Evolutionary conservation across 2,329 filamentous ascomycete species (phyloP).

Genomic region (Tolypocladium ophioglossoides): DNA sequence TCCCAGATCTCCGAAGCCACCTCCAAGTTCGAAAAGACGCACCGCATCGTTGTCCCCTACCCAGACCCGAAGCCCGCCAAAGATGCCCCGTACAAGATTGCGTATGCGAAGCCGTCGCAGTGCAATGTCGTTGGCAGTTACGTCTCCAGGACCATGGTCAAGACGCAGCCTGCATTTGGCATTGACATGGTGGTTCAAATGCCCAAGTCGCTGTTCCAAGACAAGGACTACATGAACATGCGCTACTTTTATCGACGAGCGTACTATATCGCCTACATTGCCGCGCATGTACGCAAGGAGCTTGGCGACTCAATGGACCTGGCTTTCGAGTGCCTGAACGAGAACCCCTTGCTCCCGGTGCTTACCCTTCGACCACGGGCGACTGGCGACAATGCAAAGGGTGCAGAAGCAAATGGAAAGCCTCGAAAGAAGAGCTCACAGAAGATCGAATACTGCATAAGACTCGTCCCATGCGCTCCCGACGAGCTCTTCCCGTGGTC

Average conservation of each 20-base stretch:
- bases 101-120: slow-evolving; percentile 63
- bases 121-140: slow-evolving; percentile 89
- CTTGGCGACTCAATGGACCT: slow-evolving; percentile 44
- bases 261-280: slow-evolving; percentile 79
- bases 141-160: slow-evolving; percentile 62
- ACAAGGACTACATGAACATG: slow-evolving; percentile 89
- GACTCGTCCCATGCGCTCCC: slow-evolving; percentile 66
- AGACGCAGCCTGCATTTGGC: slow-evolving; percentile 44
- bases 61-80: slow-evolving; percentile 67
- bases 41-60: slow-evolving; percentile 68
- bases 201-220: slow-evolving; percentile 70
- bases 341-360: slow-evolving; percentile 68
- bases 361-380: slow-evolving; percentile 31
- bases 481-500: slow-evolving; percentile 56
- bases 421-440: slow-evolving; percentile 13
- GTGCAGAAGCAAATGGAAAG: slow-evolving; percentile 7
- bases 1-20: slow-evolving; percentile 58
- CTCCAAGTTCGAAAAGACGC: slow-evolving; percentile 54
- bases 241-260: slow-evolving; percentile 92
- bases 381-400: slow-evolving; percentile 8
- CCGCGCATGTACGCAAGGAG: slow-evolving; percentile 54
- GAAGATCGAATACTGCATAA: slow-evolving; percentile 46
- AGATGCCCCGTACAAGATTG: slow-evolving; percentile 72
- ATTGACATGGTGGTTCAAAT: slow-evolving; percentile 85
- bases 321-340: slow-evolving; percentile 56